A percentile compares a stretch with the other conserved stretches of the same genome.
Conservation (phyloP, 2,329 filamentous ascomycete species). For the Chaetomium globosum region DNA sequence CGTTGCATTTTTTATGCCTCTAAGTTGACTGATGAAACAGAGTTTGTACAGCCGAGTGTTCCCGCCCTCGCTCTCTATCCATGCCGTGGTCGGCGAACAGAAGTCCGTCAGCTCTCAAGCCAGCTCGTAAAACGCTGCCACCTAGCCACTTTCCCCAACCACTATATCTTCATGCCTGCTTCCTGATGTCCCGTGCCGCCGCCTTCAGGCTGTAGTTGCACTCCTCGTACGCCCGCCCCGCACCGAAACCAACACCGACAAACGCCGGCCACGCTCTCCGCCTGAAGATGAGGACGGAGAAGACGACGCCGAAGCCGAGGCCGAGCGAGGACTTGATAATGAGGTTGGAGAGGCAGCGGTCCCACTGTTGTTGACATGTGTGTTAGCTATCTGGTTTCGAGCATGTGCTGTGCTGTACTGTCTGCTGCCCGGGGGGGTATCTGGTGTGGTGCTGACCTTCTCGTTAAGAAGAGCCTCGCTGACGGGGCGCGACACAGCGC, state of each 20-base stretch:
- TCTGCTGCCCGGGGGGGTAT: not conserved
- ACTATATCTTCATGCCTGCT: constrained; percentile 18
- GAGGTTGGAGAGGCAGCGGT: constrained; percentile 95
- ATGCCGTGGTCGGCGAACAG: not conserved
- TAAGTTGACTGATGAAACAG: constrained; percentile 28
- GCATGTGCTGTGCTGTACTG: not conserved
- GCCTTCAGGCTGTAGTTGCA: constrained; percentile 80
- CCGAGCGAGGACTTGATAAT: constrained; percentile 96
- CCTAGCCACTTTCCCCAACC: constrained; percentile 1
- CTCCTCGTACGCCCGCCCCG: constrained; percentile 96
- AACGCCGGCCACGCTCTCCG: constrained; percentile 97
- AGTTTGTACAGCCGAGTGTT: constrained; percentile 30
- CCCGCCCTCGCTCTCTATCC: constrained; percentile 18
- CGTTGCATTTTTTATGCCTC: constrained; percentile 29
- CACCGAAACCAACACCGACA: constrained; percentile 90
- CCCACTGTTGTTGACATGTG: constrained; percentile 67
- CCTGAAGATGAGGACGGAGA: constrained; percentile 98
- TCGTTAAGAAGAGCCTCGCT: constrained; percentile 98
- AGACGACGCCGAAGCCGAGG: constrained; percentile 95
- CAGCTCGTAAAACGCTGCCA: constrained; percentile 2
- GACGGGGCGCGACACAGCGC: constrained; percentile 77
- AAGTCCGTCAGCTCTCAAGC: constrained; percentile 6
- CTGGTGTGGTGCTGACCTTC: constrained; percentile 68
- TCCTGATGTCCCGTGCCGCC: constrained; percentile 56
- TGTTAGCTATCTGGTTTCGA: constrained; percentile 1